Evolutionary conservation across 495 filamentous ascomycete genomes (phyloP).

Genomic region (Pseudoneurospora amorphoporcata): DNA sequence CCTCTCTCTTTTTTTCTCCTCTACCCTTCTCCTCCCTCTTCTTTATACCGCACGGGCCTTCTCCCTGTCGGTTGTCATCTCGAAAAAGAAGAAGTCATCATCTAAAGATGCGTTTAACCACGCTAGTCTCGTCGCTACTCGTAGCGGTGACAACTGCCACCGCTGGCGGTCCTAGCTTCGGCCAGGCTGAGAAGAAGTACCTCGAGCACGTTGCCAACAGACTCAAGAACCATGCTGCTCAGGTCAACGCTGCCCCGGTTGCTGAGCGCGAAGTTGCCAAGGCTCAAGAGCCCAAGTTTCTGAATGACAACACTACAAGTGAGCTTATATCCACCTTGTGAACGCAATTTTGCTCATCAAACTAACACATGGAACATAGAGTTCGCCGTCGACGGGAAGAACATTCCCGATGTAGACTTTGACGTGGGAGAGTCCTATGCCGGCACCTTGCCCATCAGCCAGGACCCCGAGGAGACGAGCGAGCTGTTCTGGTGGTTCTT

Average conservation of each 20-base stretch:
- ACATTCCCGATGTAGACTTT: slow-evolving; percentile 62
- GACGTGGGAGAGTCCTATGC: slow-evolving; percentile 71
- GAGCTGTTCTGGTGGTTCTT: slow-evolving; percentile 75
- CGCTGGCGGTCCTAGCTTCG: slow-evolving; percentile 20
- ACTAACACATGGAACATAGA: slow-evolving; percentile 19
- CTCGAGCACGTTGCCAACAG: slow-evolving; percentile 16
- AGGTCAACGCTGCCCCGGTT: neutral
- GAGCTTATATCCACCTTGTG: neutral
- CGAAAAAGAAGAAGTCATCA: slow-evolving; percentile 4
- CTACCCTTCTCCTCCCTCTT: neutral
- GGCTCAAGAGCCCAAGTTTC: slow-evolving; percentile 15
- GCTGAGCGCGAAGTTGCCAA: neutral
- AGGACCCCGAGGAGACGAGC: slow-evolving; percentile 37
- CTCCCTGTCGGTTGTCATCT: neutral
- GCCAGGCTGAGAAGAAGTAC: slow-evolving; percentile 27
- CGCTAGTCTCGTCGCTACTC: slow-evolving; percentile 16
- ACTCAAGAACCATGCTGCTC: neutral
- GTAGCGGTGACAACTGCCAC: slow-evolving; percentile 14
- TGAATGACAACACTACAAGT: slow-evolving; percentile 29
- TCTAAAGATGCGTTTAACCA: slow-evolving; percentile 21
- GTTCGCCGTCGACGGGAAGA: slow-evolving; percentile 56
- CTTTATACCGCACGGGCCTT: neutral
- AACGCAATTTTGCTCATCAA: neutral
- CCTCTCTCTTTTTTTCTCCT: neutral
- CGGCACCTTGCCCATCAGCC: slow-evolving; percentile 55